phyloP scores from a whole-genome alignment of 768 basidiomycete genomes.

The Trametes cinnabarina region DNA sequence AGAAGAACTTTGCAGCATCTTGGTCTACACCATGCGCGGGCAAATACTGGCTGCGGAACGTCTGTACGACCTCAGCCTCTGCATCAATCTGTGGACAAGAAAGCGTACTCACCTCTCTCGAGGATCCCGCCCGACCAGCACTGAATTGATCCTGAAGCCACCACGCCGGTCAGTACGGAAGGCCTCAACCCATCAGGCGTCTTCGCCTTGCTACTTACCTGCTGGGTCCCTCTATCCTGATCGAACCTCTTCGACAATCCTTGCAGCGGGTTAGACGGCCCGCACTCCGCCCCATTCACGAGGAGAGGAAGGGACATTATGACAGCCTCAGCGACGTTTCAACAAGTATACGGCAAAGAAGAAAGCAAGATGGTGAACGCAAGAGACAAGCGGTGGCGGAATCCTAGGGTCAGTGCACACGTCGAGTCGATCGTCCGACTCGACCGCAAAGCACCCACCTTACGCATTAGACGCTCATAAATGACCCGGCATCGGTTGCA shows the following conservation, averaged over 20 bases:
- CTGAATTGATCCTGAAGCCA: slow-evolving; percentile 77
- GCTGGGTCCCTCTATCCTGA: slow-evolving; percentile 73
- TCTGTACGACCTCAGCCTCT: slow-evolving; percentile 34
- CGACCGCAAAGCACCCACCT: neutral
- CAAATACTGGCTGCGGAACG: slow-evolving; percentile 56
- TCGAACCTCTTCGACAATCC: slow-evolving; percentile 77
- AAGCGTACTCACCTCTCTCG: slow-evolving; percentile 51
- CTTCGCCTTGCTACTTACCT: slow-evolving; percentile 48
- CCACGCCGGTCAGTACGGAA: no score
- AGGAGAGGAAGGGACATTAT: slow-evolving; percentile 55
- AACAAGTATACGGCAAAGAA: no score
- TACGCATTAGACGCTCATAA: slow-evolving; percentile 6
- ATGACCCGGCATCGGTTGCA: neutral
- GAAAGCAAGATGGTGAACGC: neutral
- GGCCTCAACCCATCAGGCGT: neutral
- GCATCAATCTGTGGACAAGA: neutral
- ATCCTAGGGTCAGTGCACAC: neutral
- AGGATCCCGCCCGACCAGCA: slow-evolving; percentile 56
- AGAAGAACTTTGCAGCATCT: slow-evolving; percentile 74
- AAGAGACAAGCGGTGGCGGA: slow-evolving; percentile 1
- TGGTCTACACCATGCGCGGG: slow-evolving; percentile 46
- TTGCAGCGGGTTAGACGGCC: slow-evolving; percentile 81
- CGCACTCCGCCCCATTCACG: slow-evolving; percentile 75
- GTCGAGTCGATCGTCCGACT: neutral
- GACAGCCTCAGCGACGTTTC: no score